A percentile compares a stretch with the other conserved stretches of the same genome.
These are phyloP conservation scores for Coemansia aciculifera DNA, from an alignment of 192 early-diverging fungal species.

Conservation along the genomic window DNA sequence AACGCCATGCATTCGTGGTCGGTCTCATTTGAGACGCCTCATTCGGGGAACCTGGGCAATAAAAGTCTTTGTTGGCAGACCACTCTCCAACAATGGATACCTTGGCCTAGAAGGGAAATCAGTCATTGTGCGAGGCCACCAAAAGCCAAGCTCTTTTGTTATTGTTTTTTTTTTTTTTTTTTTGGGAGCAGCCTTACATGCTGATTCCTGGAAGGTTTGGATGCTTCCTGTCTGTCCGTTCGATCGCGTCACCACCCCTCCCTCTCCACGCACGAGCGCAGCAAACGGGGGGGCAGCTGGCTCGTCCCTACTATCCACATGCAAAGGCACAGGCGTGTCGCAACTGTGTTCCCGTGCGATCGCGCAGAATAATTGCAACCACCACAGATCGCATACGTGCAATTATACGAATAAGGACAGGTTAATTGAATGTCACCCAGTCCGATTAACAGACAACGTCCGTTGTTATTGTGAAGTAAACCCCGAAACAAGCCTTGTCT, in stretches of 20 bases:
- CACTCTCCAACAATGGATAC: background rate
- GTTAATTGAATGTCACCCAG: background rate
- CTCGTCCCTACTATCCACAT: background rate
- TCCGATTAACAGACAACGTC: background rate
- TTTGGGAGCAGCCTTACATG: background rate
- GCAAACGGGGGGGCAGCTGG: background rate
- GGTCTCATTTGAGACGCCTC: background rate
- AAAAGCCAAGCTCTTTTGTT: background rate
- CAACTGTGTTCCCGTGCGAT: constrained; percentile 3
- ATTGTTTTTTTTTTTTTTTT: background rate
- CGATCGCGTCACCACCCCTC: background rate
- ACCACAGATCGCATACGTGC: background rate
- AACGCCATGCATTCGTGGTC: constrained; percentile 7
- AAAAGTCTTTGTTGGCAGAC: background rate
- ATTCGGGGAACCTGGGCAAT: background rate
- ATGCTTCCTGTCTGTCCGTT: background rate
- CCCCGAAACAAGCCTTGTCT: background rate
- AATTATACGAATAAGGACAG: background rate
- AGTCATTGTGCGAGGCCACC: background rate
- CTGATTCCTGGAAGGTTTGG: background rate
- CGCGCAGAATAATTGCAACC: constrained; percentile 10
- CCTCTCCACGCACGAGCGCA: background rate
- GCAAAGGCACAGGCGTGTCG: background rate
- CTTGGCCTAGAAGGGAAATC: background rate
- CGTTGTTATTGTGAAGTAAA: background rate